Base-by-base conservation (phyloP, 768 basidiomycete genomes). In the Leccinum disarticulatum region DNA sequence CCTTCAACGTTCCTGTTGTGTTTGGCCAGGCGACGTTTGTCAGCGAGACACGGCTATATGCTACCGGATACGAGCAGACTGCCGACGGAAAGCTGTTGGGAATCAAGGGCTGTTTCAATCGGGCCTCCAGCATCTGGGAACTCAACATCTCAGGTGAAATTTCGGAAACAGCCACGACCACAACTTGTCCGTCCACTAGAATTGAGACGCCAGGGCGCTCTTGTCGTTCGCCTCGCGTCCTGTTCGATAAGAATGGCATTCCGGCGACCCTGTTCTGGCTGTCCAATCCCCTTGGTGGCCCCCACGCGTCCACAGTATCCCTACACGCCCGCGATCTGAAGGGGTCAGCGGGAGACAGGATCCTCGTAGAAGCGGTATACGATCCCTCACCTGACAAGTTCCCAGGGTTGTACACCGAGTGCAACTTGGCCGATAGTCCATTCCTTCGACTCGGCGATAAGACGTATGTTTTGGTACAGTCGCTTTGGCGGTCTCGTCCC, bases 21-120 rank as follows among this genome's bases (percentile, higher is more conserved):
- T 81, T 87, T 52, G 86, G 84, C n/a, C 87, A 88, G 63, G 80
- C 82, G 0, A 68, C 77, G 1, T 88, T 88, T 66, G 74, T 73
- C 5, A 73, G 78, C 0, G 70, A 74, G 17, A 69, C 74, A 27
- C 69, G 72, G 22, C 61, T 90, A 6, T 83, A 82, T 56, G 84
- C 83, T 0, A 86, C 85, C 0, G 88, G 87, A 0, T 88, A 86
- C 66, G 83, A 87, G 52, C 76, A 79, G 47, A 81, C 83, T 2
- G 66, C 68, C 1, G 87, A 90, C 54, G 83, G 81, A 6, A 81
- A 84, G 46, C 63, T 84, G 15, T 74, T 90, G 15, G 88, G 88
- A 0, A 69, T 85, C 58, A 83, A 80, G 60, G 74, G 75, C 4
- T 90, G 88, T 68, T 78, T 77, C 62, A 90, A 90, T 63, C 79